Base-by-base conservation (phyloP, 768 basidiomycete genomes). In the Mycena crocata region DNA sequence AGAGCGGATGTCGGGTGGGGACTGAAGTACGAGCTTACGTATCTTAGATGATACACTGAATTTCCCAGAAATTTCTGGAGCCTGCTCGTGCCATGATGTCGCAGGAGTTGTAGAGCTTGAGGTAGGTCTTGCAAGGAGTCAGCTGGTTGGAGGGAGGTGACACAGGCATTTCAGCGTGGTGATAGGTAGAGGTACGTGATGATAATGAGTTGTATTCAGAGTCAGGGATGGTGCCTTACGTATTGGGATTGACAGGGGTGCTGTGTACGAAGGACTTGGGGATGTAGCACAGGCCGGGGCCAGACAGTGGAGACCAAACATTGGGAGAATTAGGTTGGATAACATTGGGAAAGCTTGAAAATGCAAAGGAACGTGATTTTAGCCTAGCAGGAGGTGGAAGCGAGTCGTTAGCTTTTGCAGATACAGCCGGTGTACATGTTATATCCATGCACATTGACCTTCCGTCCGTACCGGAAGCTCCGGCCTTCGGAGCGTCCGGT, bases 181-280 rank as follows among this genome's bases (percentile, higher is more conserved):
- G 14, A 26, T 62, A 50, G 51, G 2, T 19, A 4, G 61, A 10
- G 21, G 30, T 37, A 32, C 56, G 56, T 19, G 56, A 31, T 0
- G 40, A 32, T 34, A 57, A 19, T n/a, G 56, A 44, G 56, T 23
- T n/a, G 30, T 57, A 57, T 32, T 42, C 56, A 19, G 56, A 15
- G 42, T 57, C 55, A 23, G 14, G 9, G 3, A 45, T 12, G 6
- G 56, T 14, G 28, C 55, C 55, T 15, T 44, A 57, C 13, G 19
- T 31, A 45, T 14, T 1, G 14, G 28, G 42, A 45, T 57, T 57
- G 2, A 45, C 21, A 3, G 56, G 56, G 31, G 56, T 57, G 24
- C 45, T 57, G 31, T 57, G 34, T 31, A 34, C 13, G 23, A 46
- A 57, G 4, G 56, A 31, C 9, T 45, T 57, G 2, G 56, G 56